Conservation (phyloP, 305 asterid species). For the Fraxinus platypoda region DNA sequence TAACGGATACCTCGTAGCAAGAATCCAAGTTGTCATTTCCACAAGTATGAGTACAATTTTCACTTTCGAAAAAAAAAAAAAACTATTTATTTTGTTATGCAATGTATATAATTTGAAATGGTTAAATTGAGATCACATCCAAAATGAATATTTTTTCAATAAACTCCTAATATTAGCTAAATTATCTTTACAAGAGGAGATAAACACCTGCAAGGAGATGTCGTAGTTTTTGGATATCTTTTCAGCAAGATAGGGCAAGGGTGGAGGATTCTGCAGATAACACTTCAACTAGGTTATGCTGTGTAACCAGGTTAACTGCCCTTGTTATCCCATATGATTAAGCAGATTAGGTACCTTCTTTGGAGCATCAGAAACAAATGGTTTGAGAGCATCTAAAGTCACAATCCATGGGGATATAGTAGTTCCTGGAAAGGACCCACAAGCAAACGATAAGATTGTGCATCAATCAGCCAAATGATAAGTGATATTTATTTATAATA, state of each 20-base stretch:
- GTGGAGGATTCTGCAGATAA: constrained; percentile 74
- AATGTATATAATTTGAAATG: neutral
- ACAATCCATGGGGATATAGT: constrained; percentile 98
- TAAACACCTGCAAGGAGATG: constrained; percentile 75
- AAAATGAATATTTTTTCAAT: neutral
- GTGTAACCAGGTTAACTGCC: constrained; percentile 6
- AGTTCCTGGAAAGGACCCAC: constrained; percentile 51
- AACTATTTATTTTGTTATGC: neutral
- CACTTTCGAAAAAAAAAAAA: neutral
- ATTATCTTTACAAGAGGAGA: constrained; percentile 10
- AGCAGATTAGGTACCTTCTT: constrained; percentile 47
- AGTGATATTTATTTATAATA: neutral
- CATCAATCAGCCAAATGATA: neutral
- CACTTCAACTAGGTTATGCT: constrained; percentile 2
- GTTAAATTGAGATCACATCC: neutral
- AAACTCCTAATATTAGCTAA: neutral
- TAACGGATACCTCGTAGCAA: constrained; percentile 55
- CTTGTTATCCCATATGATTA: constrained; percentile 5
- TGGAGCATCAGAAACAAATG: constrained; percentile 70
- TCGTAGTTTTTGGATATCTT: constrained; percentile 76
- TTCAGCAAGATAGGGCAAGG: constrained; percentile 80
- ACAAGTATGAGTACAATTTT: neutral
- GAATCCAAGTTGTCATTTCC: constrained; percentile 5
- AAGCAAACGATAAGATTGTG: constrained; percentile 11
- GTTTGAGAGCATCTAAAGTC: constrained; percentile 91